These are phyloP conservation scores for Pleurotus pulmonarius DNA, from an alignment of 768 basidiomycete genomes.

Conservation along the genomic window DNA sequence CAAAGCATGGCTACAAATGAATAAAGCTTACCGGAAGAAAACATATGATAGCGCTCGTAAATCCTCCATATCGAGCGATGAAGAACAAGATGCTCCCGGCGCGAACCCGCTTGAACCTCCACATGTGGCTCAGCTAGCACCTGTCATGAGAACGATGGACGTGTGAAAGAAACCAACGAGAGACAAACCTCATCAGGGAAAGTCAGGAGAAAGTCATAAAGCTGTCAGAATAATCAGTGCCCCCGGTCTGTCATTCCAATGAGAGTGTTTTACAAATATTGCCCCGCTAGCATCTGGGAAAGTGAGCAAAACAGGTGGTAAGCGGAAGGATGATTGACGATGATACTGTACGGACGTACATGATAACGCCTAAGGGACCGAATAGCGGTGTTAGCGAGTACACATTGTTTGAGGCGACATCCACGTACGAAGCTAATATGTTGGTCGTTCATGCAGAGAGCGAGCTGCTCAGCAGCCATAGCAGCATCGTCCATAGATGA, in stretches of 20 bases:
- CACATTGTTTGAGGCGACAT: not conserved
- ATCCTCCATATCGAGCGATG: constrained; percentile 4
- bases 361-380: not conserved
- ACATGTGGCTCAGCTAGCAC: not conserved
- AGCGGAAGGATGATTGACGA: not conserved
- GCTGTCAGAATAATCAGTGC: not conserved
- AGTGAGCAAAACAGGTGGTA: not conserved
- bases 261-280: not conserved
- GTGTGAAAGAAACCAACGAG: not conserved
- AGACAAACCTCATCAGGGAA: constrained; percentile 1
- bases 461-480: not conserved
- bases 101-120: not conserved
- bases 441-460: constrained; percentile 1
- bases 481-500: not conserved
- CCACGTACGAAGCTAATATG: not conserved
- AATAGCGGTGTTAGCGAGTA: not conserved
- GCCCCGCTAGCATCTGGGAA: constrained; percentile 2
- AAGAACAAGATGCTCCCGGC: constrained; percentile 3
- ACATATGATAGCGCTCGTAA: not conserved
- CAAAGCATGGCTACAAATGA: too few relatives aligned
- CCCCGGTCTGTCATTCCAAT: too few relatives aligned
- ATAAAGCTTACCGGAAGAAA: not conserved
- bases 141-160: not conserved
- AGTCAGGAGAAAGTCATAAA: constrained; percentile 4
- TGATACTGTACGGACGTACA: not conserved